A percentile compares a stretch with the other conserved stretches of the same genome.
phyloP scores from a whole-genome alignment of 495 filamentous ascomycete species.

The Glutinoglossum americanum region DNA sequence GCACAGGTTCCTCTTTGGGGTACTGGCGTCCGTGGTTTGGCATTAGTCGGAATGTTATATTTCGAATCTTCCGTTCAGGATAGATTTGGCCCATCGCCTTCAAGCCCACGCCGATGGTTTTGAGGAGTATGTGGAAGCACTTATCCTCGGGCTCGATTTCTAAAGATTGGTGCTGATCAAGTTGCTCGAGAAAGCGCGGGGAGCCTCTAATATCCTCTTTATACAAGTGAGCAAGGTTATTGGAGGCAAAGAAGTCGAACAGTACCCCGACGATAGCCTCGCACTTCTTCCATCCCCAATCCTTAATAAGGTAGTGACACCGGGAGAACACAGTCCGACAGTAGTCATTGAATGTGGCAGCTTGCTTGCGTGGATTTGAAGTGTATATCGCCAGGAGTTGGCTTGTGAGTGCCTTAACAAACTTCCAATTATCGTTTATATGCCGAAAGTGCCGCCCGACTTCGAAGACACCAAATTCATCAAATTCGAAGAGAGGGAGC shows the following conservation, averaged over 20 bases:
- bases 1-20: conserved; percentile 58
- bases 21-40: conserved; percentile 80
- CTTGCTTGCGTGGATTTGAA: conserved; percentile 26
- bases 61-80: conserved; percentile 49
- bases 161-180: conserved; percentile 39
- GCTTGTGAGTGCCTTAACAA: conserved; percentile 41
- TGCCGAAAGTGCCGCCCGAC: conserved; percentile 30
- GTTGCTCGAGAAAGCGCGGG: conserved; percentile 53
- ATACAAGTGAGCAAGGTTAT: conserved; percentile 46
- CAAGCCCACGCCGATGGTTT: conserved; percentile 53
- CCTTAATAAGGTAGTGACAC: conserved; percentile 55
- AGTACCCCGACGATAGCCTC: conserved; percentile 55
- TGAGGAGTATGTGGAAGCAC: conserved; percentile 88
- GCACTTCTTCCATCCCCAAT: conserved; percentile 75
- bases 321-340: conserved; percentile 49
- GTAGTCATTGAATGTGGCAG: conserved; percentile 58
- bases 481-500: conserved; percentile 57
- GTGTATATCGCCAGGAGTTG: conserved; percentile 46
- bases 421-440: conserved; percentile 46
- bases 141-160: conserved; percentile 43
- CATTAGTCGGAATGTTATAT: conserved; percentile 55
- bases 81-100: conserved; percentile 33
- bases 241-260: conserved; percentile 79
- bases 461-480: conserved; percentile 38
- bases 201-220: conserved; percentile 62